Percentiles rank a stretch among this genome's conserved stretches.
Evolutionary conservation across 2,329 filamentous ascomycete species (phyloP).

Genomic region (Fusarium camptoceras): DNA sequence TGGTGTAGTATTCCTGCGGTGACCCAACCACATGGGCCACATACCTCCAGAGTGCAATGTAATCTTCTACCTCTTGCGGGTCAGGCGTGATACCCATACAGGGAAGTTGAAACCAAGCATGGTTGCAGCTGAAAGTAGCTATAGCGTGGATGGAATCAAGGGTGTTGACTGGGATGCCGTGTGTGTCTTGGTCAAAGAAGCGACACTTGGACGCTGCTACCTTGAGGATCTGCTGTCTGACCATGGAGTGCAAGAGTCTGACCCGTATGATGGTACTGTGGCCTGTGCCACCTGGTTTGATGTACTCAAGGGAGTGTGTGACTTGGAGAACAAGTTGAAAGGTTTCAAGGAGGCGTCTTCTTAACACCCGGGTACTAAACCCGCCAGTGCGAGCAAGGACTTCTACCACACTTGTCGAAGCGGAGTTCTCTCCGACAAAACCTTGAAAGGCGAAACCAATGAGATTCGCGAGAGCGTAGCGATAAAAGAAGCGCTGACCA

Average conservation of each 20-base stretch:
- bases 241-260: slow-evolving; percentile 72
- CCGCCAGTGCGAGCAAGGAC: slow-evolving; percentile 74
- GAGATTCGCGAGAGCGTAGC: slow-evolving; percentile 71
- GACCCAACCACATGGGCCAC: slow-evolving; percentile 49
- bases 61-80: slow-evolving; percentile 69
- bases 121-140: slow-evolving; percentile 69
- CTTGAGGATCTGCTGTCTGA: slow-evolving; percentile 71
- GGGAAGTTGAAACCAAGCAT: slow-evolving; percentile 72
- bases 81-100: slow-evolving; percentile 71
- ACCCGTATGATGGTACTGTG: slow-evolving; percentile 72
- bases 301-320: slow-evolving; percentile 66
- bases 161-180: slow-evolving; percentile 73
- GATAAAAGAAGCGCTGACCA: slow-evolving; percentile 73
- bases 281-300: slow-evolving; percentile 72
- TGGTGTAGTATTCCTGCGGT: slow-evolving; percentile 44
- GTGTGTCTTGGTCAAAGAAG: slow-evolving; percentile 69
- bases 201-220: slow-evolving; percentile 60
- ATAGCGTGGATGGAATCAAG: slow-evolving; percentile 74
- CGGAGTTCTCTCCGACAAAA: slow-evolving; percentile 53
- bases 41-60: slow-evolving; percentile 67
- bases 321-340: slow-evolving; percentile 64
- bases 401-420: slow-evolving; percentile 71
- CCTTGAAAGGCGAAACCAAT: slow-evolving; percentile 60
- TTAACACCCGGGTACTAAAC: slow-evolving; percentile 70
- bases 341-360: slow-evolving; percentile 65